Percentiles rank a stretch among this genome's conserved stretches.
These are phyloP conservation scores for Ceratobasidium sp. DNA, from an alignment of 1,284 basidiomycete genomes.

Conservation along the genomic window DNA sequence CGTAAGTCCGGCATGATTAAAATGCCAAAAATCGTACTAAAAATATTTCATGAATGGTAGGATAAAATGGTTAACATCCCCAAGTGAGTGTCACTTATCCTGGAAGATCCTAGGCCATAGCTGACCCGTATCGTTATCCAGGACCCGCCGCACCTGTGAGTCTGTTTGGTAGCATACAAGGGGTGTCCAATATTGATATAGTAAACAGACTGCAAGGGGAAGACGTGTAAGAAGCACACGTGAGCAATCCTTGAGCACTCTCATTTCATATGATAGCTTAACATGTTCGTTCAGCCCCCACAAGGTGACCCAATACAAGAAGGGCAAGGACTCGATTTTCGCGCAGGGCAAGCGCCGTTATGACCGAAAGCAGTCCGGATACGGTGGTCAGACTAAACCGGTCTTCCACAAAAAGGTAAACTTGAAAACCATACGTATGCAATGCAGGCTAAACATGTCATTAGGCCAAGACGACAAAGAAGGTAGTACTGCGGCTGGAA, in stretches of 20 bases:
- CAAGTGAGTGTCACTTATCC: constrained; percentile 70
- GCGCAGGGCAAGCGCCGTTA: constrained; percentile 99
- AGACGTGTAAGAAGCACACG: constrained; percentile 99
- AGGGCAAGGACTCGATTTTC: constrained; percentile 95
- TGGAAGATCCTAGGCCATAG: neutral
- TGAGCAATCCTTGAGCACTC: constrained; percentile 62
- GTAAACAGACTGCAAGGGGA: constrained; percentile 93
- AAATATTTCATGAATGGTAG: neutral
- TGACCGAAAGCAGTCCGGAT: constrained; percentile 98
- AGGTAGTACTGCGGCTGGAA: constrained; percentile 97
- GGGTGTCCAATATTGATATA: constrained; percentile 40
- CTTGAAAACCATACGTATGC: no score
- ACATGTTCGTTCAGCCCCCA: constrained; percentile 72
- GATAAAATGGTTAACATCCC: constrained; percentile 92
- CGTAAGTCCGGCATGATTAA: neutral
- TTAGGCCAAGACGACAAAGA: constrained; percentile 97
- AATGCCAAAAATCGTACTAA: neutral
- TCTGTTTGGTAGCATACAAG: constrained; percentile 51
- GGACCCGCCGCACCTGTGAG: constrained; percentile 88
- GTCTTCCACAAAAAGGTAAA: constrained; percentile 98
- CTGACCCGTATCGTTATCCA: constrained; percentile 54
- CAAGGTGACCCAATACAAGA: constrained; percentile 99
- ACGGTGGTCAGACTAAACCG: constrained; percentile 99
- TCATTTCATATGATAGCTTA: neutral
- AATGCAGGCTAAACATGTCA: no score